Conservation (phyloP, 129 eudicot species). For the Pulicaria dysenterica region DNA sequence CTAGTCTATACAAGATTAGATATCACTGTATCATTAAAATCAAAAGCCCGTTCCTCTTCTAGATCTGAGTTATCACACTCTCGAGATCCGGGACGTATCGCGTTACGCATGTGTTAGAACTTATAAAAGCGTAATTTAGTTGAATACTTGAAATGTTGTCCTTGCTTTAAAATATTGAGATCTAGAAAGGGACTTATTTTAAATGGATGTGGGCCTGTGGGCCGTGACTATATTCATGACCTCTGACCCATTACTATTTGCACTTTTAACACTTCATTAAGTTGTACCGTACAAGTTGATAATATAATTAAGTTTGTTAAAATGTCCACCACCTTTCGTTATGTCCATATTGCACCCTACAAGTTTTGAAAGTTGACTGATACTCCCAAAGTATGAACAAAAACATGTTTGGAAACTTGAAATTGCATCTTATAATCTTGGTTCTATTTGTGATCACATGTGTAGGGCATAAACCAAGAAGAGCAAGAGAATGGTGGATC, state of each 20-base stretch:
- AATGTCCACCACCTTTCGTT: constrained; percentile 4
- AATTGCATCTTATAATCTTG: neutral
- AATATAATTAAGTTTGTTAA: neutral
- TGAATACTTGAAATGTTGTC: neutral
- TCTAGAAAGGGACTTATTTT: neutral
- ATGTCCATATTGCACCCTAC: neutral
- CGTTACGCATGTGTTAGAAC: no score
- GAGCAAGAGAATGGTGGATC: constrained; percentile 38
- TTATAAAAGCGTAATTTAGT: neutral
- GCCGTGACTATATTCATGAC: constrained; percentile 8
- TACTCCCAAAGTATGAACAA: neutral
- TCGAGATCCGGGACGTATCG: no score
- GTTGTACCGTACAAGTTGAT: constrained; percentile 14
- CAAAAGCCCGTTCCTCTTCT: no score
- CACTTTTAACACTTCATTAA: constrained; percentile 10
- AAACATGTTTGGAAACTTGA: neutral
- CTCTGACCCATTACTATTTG: constrained; percentile 12
- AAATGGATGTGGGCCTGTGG: neutral
- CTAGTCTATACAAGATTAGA: no score
- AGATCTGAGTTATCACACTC: no score
- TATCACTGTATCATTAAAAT: no score
- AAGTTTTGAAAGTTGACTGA: constrained; percentile 20
- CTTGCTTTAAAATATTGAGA: neutral
- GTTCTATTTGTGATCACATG: neutral
- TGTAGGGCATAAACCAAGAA: constrained; percentile 21